phyloP scores from a whole-genome alignment of 2,329 filamentous ascomycete genomes.

The Beauveria sp. region DNA sequence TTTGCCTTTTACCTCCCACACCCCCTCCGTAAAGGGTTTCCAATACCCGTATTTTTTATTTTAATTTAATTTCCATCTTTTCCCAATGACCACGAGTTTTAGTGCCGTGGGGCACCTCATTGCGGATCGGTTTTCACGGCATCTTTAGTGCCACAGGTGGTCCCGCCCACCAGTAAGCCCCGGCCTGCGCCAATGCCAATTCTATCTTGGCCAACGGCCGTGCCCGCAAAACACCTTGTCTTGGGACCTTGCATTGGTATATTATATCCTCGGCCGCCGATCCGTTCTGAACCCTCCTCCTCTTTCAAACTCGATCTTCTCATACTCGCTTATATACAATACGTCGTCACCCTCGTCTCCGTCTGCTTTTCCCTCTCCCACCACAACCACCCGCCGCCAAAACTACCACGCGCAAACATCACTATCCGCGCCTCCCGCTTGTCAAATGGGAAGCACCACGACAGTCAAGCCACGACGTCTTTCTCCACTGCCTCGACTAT shows the following conservation, averaged over 20 bases:
- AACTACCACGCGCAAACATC: background rate
- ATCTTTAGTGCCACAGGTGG: constrained; percentile 10
- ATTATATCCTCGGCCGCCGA: constrained; percentile 11
- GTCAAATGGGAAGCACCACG: background rate
- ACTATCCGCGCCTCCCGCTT: background rate
- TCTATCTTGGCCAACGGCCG: constrained; percentile 10
- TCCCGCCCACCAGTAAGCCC: constrained; percentile 8
- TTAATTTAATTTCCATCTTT: constrained; percentile 6
- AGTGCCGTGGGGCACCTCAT: background rate
- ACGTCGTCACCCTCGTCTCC: background rate
- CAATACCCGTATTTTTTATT: background rate
- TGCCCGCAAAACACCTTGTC: constrained; percentile 6
- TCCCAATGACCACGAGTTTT: background rate
- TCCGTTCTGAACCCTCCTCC: background rate
- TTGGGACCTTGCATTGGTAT: constrained; percentile 10
- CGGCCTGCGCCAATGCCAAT: constrained; percentile 3
- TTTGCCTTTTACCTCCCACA: background rate
- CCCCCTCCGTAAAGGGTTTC: background rate
- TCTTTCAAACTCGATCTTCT: background rate
- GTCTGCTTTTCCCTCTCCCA: background rate
- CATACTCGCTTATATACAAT: background rate
- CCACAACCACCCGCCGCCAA: too few relatives aligned
- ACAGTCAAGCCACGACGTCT: background rate
- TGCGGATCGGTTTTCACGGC: constrained; percentile 13
- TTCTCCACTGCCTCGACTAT: constrained; percentile 1